A percentile compares a stretch with the other conserved stretches of the same genome.
Conservation (phyloP, 257 asterid species). For the Primulina tabacum region DNA sequence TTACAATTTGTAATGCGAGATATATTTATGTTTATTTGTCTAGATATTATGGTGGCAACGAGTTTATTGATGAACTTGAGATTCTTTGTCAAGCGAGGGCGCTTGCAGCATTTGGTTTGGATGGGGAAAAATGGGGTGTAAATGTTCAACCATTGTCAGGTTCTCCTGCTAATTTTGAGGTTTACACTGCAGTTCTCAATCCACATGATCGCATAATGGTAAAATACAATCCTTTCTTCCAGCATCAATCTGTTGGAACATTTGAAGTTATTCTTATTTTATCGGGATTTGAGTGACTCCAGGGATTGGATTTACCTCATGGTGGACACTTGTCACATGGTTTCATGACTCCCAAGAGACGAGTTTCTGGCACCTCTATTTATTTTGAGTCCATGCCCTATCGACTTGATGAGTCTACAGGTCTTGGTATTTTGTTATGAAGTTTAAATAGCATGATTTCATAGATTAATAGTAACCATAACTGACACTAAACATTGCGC, state of each 20-base stretch:
- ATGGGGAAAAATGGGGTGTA: slow-evolving; percentile 77
- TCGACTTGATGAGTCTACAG: slow-evolving; percentile 86
- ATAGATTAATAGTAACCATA: neutral
- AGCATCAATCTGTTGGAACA: neutral
- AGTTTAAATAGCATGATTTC: neutral
- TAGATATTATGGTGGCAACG: slow-evolving; percentile 95
- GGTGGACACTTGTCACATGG: slow-evolving; percentile 98
- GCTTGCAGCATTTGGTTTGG: slow-evolving; percentile 80
- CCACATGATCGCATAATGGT: slow-evolving; percentile 1
- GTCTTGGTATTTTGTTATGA: slow-evolving; percentile 28
- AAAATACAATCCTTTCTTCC: neutral
- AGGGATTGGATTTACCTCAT: slow-evolving; percentile 98
- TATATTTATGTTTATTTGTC: too few relatives aligned
- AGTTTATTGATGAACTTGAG: slow-evolving; percentile 85
- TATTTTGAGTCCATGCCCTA: slow-evolving; percentile 96
- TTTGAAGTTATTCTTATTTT: slow-evolving; percentile 1
- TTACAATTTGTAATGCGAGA: neutral
- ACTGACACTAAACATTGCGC: neutral
- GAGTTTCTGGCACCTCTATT: slow-evolving; percentile 91
- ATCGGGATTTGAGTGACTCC: slow-evolving; percentile 17
- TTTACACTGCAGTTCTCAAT: slow-evolving; percentile 79
- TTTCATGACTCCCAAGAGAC: slow-evolving; percentile 90
- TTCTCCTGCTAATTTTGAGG: slow-evolving; percentile 96
- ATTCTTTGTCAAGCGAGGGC: slow-evolving; percentile 91
- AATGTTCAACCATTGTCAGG: slow-evolving; percentile 95